phyloP scores from a whole-genome alignment of 2,329 filamentous ascomycete species.

The Fusarium stilboides region DNA sequence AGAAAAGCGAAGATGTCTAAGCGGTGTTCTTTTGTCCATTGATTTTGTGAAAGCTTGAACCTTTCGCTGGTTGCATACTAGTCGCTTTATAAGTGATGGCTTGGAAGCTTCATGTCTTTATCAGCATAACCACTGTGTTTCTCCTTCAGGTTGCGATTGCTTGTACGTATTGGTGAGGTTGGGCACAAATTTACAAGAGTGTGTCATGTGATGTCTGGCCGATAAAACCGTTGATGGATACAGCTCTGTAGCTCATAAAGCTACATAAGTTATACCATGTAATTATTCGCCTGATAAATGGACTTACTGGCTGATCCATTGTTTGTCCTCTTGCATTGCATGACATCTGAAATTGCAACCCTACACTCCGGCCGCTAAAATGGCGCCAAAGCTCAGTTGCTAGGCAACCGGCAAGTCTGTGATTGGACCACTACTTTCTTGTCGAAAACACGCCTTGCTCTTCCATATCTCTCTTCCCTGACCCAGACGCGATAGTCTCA shows the following conservation, averaged over 20 bases:
- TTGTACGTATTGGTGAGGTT: no score
- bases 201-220: no score
- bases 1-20: neutral
- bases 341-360: slow-evolving; percentile 31
- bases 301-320: neutral
- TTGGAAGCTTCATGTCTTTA: no score
- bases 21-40: no score
- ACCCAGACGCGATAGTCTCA: slow-evolving; percentile 55
- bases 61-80: no score
- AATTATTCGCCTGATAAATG: neutral
- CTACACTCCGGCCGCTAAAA: slow-evolving; percentile 29
- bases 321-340: slow-evolving; percentile 1
- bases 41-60: no score
- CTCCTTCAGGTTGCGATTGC: no score
- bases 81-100: no score
- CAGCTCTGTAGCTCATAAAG: neutral
- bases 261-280: no score
- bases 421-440: slow-evolving; percentile 51
- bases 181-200: no score
- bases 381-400: slow-evolving; percentile 48
- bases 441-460: slow-evolving; percentile 48
- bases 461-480: slow-evolving; percentile 43
- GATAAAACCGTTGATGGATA: no score
- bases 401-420: slow-evolving; percentile 50
- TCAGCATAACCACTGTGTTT: no score